Evolutionary conservation across 1,284 basidiomycete species (phyloP).

Genomic region (Ustilago bromivora): DNA sequence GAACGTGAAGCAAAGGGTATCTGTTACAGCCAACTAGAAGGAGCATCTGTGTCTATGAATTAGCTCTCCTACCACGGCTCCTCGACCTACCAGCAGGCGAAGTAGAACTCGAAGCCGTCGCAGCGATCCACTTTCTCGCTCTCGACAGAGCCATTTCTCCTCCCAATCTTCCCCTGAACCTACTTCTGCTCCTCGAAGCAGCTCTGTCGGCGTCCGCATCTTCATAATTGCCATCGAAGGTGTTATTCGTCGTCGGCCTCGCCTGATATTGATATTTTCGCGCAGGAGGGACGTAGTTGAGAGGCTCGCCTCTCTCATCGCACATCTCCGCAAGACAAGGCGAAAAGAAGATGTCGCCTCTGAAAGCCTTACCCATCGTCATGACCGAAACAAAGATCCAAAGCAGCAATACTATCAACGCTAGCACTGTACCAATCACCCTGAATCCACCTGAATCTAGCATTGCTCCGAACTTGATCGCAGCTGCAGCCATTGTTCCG

Average conservation of each 20-base stretch:
- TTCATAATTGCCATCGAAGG: conserved; percentile 12
- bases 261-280: conserved; percentile 52
- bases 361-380: conserved; percentile 34
- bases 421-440: conserved; percentile 49
- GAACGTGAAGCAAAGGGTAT: not conserved
- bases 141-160: conserved; percentile 17
- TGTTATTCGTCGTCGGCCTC: conserved; percentile 7
- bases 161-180: conserved; percentile 6
- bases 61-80: conserved; percentile 11
- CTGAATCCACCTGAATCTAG: conserved; percentile 54
- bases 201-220: not conserved
- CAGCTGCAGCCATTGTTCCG: conserved; percentile 53
- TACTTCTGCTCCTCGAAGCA: conserved; percentile 15
- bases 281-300: conserved; percentile 38
- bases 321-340: conserved; percentile 56
- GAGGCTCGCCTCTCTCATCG: conserved; percentile 41
- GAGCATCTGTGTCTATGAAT: not conserved
- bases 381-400: conserved; percentile 45
- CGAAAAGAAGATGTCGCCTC: conserved; percentile 51
- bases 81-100: conserved; percentile 15
- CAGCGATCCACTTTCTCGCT: conserved; percentile 21
- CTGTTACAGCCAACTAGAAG: not conserved
- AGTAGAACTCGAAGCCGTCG: not conserved
- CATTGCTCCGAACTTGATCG: conserved; percentile 52
- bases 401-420: conserved; percentile 45